These are phyloP conservation scores for Calonectria ilicicola DNA, from an alignment of 2,329 filamentous ascomycete genomes.

Conservation along the genomic window DNA sequence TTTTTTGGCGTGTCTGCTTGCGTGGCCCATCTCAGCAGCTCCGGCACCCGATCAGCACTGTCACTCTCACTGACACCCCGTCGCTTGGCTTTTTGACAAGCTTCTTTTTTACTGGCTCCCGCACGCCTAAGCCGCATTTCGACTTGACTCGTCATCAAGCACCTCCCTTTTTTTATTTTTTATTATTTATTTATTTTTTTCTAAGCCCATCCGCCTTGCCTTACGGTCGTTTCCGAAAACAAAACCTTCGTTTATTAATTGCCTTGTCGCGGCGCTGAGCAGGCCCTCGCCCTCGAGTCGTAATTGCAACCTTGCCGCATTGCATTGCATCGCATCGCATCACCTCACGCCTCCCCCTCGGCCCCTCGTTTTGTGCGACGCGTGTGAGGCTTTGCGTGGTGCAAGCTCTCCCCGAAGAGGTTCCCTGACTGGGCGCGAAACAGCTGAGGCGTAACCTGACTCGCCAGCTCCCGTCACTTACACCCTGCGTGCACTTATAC, in stretches of 20 bases:
- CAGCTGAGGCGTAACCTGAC: conserved; percentile 10
- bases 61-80: background rate
- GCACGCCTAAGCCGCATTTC: conserved; percentile 9
- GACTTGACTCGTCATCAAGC: conserved; percentile 9
- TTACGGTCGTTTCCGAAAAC: conserved; percentile 12
- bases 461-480: conserved; percentile 2
- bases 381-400: conserved; percentile 6
- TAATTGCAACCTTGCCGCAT: background rate
- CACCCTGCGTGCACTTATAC: conserved; percentile 1
- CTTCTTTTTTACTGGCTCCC: conserved; percentile 11
- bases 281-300: conserved; percentile 10
- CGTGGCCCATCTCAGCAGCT: conserved; percentile 2
- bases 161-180: background rate
- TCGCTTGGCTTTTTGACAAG: conserved; percentile 1
- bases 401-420: background rate
- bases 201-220: background rate
- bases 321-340: background rate
- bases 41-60: background rate
- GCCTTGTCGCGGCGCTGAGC: conserved; percentile 1
- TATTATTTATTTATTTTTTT: background rate
- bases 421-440: conserved; percentile 7
- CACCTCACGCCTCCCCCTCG: background rate
- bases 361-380: conserved; percentile 1
- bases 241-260: conserved; percentile 1
- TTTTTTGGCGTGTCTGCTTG: background rate